Base-by-base conservation (phyloP, 257 asterid genomes). In the Jacaranda mimosifolia region DNA sequence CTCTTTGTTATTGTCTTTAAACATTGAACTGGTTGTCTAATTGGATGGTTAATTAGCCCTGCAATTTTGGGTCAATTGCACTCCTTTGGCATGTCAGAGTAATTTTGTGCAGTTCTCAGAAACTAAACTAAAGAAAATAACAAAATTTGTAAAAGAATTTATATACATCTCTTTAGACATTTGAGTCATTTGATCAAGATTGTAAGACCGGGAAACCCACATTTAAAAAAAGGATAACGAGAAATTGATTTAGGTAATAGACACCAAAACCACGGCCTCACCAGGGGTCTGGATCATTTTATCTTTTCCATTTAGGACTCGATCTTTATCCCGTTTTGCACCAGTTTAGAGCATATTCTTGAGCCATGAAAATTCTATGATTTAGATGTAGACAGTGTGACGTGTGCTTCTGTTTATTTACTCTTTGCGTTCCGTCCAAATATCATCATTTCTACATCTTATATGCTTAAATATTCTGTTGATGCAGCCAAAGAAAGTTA, bases 401-500 rank as follows among this genome's bases (percentile, higher is more conserved):
- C 32, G 32, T 26, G 32, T 26, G 58, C 4, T 2, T 17, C 2
- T 45, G 32, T 26, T 55, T 67, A 2, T 68, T 15, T 56, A 3
- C 51, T 66, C 49, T 40, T 46, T 48, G 18, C 60, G 19, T 21
- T 5, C 26, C 43, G 66, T 49, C 63, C 8, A 35, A 45, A 1
- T 51, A 38, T 49, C 1, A 6, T 48, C 46, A 6, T 45, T 21
- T 19, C 17, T 66, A 13, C 57, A 63, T 40, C 60, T 69, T 12
- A 62, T 12, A 62, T 69, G 77, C 71, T 18, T n/a, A 39, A 49
- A 42, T 32, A 40, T 79, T 66, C 3, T 77, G 75, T 58, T 4
- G 77, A 21, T 40, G 39, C 97, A 96, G 99, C 97, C 97, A 13
- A 96, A 89, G 91, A 93, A 96, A 80, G 91, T 96, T 26, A 32